A percentile compares a stretch with the other conserved stretches of the same genome.
Conservation (phyloP, 345 rosid species). For the Clarkia xantiana region DNA sequence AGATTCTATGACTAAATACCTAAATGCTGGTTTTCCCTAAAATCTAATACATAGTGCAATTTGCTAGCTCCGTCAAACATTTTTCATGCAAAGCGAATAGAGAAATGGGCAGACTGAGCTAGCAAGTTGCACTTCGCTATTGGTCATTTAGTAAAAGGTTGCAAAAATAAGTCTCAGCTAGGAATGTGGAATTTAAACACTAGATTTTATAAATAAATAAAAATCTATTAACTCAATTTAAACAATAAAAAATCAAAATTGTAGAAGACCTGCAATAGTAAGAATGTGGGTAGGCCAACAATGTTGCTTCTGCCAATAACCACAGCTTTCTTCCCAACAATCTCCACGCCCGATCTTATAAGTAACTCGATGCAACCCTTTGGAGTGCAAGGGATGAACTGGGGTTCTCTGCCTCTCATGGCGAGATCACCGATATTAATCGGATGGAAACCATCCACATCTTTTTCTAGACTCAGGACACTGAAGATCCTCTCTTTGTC, state of each 20-base stretch:
- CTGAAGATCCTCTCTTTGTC: constrained; percentile 64
- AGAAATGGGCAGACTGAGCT: too few relatives aligned
- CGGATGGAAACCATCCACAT: constrained; percentile 89
- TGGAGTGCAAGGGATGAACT: constrained; percentile 74
- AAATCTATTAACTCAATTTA: too few relatives aligned
- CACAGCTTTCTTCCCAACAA: constrained; percentile 64
- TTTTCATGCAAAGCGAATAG: too few relatives aligned
- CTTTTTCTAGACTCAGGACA: constrained; percentile 58
- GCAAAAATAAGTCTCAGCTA: too few relatives aligned
- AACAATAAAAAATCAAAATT: neutral
- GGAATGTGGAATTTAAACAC: too few relatives aligned
- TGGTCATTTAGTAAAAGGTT: too few relatives aligned
- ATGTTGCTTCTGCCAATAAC: constrained; percentile 92
- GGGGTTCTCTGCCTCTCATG: constrained; percentile 85
- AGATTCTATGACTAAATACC: neutral
- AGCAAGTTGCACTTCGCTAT: too few relatives aligned
- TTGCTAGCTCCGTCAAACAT: too few relatives aligned
- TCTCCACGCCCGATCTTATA: constrained; percentile 59
- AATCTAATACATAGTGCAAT: too few relatives aligned
- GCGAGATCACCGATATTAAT: constrained; percentile 80
- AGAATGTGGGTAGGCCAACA: constrained; percentile 71
- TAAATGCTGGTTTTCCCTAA: neutral
- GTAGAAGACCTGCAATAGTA: constrained; percentile 67
- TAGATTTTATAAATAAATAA: too few relatives aligned
- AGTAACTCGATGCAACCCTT: constrained; percentile 78